Conservation (phyloP, 371 early-diverging fungal species). For the Zopfochytrium polystomum region DNA sequence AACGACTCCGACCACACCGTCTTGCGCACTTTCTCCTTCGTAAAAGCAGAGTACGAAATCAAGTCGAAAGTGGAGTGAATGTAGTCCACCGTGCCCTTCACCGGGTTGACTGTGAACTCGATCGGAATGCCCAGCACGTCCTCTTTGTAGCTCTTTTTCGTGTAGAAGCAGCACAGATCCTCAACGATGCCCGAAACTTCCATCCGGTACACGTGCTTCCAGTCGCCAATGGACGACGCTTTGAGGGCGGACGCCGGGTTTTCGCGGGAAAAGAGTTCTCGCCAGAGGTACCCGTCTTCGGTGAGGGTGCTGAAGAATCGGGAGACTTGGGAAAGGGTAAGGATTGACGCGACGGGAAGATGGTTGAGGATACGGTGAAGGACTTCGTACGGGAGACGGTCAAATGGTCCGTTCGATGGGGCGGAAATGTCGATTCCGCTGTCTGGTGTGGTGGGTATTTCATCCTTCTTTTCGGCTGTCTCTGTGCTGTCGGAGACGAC, state of each 20-base stretch:
- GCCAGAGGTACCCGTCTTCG: conserved; percentile 20
- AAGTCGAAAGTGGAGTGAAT: conserved; percentile 19
- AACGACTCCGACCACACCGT: conserved; percentile 27
- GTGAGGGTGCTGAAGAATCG: conserved; percentile 14
- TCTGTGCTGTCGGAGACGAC: too few species aligned
- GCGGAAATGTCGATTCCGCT: too few species aligned
- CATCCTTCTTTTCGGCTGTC: too few species aligned
- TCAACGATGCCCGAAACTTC: conserved; percentile 18
- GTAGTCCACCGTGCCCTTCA: conserved; percentile 26
- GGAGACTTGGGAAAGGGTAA: conserved; percentile 6
- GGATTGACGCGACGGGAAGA: conserved; percentile 14
- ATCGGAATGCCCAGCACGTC: conserved; percentile 31
- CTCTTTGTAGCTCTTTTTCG: conserved; percentile 22
- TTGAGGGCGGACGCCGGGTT: conserved; percentile 6
- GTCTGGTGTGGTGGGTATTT: too few species aligned
- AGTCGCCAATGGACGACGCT: conserved; percentile 10
- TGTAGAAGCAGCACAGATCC: conserved; percentile 25
- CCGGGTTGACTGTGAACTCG: conserved; percentile 29
- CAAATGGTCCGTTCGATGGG: conserved; percentile 13
- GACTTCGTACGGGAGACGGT: conserved; percentile 12
- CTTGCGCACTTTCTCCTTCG: conserved; percentile 17
- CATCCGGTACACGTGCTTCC: conserved; percentile 20
- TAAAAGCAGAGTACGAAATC: conserved; percentile 17
- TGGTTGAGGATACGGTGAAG: conserved; percentile 6
- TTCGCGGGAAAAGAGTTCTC: conserved; percentile 5